A percentile compares a stretch with the other conserved stretches of the same genome.
Conservation (phyloP, 2,329 filamentous ascomycete genomes). For the Trichoderma asperellum region DNA sequence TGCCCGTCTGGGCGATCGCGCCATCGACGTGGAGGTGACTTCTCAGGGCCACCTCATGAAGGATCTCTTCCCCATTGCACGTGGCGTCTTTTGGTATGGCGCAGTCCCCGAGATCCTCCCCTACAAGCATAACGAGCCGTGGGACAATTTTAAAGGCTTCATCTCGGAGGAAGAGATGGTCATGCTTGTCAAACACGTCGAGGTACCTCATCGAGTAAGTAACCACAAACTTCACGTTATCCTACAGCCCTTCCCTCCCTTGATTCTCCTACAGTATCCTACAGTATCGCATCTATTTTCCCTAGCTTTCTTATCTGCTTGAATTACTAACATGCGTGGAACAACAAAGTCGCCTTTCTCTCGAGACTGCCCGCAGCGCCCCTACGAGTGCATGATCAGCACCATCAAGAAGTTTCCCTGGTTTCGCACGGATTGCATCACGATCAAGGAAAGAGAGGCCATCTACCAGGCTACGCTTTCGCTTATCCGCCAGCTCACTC, state of each 20-base stretch:
- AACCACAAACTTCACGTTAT: background rate
- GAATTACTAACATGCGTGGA: slow-evolving; percentile 10
- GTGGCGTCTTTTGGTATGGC: slow-evolving; percentile 60
- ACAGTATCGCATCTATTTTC: background rate
- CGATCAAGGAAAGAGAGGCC: slow-evolving; percentile 57
- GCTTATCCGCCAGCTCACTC: slow-evolving; percentile 52
- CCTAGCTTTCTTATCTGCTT: background rate
- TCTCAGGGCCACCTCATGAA: slow-evolving; percentile 62
- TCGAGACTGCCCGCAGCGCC: slow-evolving; percentile 64
- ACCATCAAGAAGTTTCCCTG: slow-evolving; percentile 67
- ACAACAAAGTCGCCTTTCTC: slow-evolving; percentile 59
- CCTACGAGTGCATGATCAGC: slow-evolving; percentile 68
- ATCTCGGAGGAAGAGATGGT: slow-evolving; percentile 65
- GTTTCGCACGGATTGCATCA: slow-evolving; percentile 61
- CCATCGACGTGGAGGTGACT: slow-evolving; percentile 60
- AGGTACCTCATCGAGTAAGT: slow-evolving; percentile 64
- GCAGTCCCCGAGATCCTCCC: slow-evolving; percentile 47
- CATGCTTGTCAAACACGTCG: slow-evolving; percentile 66
- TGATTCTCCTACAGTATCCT: background rate
- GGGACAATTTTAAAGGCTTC: slow-evolving; percentile 63
- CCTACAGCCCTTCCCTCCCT: background rate
- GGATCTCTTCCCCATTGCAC: slow-evolving; percentile 63
- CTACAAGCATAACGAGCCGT: slow-evolving; percentile 45
- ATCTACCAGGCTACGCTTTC: slow-evolving; percentile 56
- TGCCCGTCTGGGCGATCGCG: slow-evolving; percentile 59